phyloP scores from a whole-genome alignment of 306 rosid species.

The Hippophae tibetana region DNA sequence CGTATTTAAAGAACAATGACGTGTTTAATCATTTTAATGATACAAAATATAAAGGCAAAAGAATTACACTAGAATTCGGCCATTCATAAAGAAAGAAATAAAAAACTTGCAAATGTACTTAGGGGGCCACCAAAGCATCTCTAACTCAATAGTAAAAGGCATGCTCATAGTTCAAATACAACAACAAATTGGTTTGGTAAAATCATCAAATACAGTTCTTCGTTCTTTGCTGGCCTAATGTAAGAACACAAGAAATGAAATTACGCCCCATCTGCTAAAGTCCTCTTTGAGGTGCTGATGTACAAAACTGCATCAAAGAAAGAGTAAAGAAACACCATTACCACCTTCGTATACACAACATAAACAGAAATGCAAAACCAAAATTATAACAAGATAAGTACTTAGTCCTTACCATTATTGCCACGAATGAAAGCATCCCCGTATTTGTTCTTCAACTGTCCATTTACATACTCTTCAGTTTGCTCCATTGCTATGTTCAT shows the following conservation, averaged over 20 bases:
- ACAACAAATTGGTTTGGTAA: no score
- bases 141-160: no score
- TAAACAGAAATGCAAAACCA: neutral
- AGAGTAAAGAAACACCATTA: constrained; percentile 8
- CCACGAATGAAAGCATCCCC: constrained; percentile 97
- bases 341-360: neutral
- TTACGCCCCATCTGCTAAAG: constrained; percentile 79
- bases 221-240: no score
- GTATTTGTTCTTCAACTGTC: constrained; percentile 86
- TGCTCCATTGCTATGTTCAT: constrained; percentile 99
- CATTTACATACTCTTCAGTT: constrained; percentile 91
- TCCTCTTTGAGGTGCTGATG: constrained; percentile 89
- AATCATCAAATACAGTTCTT: no score
- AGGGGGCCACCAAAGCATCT: no score
- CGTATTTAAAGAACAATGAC: no score
- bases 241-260: neutral
- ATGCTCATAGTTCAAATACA: no score
- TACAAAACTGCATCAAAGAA: constrained; percentile 63
- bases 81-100: no score
- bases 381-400: neutral
- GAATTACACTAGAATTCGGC: no score
- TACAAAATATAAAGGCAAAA: no score
- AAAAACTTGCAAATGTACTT: no score
- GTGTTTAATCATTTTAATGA: no score
- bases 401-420: constrained; percentile 50